phyloP scores from a whole-genome alignment of 352 stramenopile genomes.

The Pythium rhizo-oryzae region DNA sequence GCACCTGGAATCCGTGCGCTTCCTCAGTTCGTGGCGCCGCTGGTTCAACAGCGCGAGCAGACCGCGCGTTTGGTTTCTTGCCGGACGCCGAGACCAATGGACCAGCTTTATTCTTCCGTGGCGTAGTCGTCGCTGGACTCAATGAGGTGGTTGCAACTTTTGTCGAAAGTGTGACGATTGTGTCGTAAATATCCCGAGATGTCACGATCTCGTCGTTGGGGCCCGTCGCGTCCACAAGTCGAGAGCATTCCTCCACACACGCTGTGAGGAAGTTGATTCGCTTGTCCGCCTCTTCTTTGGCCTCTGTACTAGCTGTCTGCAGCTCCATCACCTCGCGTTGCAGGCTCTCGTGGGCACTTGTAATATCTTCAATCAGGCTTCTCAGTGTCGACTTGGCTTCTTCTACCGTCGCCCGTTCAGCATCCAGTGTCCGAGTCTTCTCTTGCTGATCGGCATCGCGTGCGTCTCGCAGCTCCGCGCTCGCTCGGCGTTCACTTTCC shows the following conservation, averaged over 20 bases:
- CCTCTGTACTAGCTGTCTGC: conserved; percentile 24
- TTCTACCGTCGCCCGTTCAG: background rate
- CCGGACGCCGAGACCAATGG: background rate
- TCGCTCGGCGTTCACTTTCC: conserved; percentile 6
- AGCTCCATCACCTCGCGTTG: conserved; percentile 43
- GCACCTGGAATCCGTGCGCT: background rate
- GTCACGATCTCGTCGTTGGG: conserved; percentile 25
- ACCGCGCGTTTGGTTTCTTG: background rate
- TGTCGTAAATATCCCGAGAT: conserved; percentile 41
- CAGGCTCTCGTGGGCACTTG: conserved; percentile 20
- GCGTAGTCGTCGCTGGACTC: background rate
- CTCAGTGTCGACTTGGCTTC: background rate
- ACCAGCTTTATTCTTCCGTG: background rate
- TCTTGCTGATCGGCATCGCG: conserved; percentile 5
- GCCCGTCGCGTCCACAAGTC: conserved; percentile 29
- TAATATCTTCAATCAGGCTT: conserved; percentile 4
- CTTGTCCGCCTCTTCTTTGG: conserved; percentile 38
- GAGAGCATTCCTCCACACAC: conserved; percentile 47
- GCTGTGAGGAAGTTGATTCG: conserved; percentile 47
- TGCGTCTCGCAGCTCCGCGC: background rate
- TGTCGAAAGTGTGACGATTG: conserved; percentile 38
- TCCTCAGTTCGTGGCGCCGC: background rate
- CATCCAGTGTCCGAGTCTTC: background rate
- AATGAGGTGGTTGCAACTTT: background rate
- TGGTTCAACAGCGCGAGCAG: background rate